phyloP scores from a whole-genome alignment of 371 early-diverging fungal species.

The Blyttiomyces sp. region DNA sequence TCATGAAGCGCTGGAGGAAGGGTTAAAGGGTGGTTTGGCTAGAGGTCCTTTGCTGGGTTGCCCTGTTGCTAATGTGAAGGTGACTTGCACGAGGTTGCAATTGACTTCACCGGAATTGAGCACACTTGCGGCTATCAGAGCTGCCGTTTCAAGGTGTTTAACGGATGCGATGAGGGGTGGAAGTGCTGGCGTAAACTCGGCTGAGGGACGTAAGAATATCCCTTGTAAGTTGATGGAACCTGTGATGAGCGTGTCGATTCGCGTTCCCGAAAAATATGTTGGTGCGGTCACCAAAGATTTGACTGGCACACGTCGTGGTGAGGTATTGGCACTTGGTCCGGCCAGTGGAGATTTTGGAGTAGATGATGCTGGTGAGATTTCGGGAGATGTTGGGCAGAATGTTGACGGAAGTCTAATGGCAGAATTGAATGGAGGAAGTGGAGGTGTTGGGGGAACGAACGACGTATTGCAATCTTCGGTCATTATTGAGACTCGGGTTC shows the following conservation, averaged over 20 bases:
- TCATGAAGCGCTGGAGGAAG: slow-evolving; percentile 57
- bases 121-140: slow-evolving; percentile 61
- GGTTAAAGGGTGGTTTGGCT: slow-evolving; percentile 67
- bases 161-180: slow-evolving; percentile 8
- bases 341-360: slow-evolving; percentile 33
- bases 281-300: slow-evolving; percentile 82
- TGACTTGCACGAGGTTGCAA: slow-evolving; percentile 46
- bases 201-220: background rate
- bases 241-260: slow-evolving; percentile 75
- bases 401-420: too few species aligned
- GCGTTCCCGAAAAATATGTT: slow-evolving; percentile 67
- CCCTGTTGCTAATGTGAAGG: slow-evolving; percentile 66
- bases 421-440: background rate
- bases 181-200: background rate
- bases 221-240: slow-evolving; percentile 70
- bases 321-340: slow-evolving; percentile 50
- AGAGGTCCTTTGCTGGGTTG: slow-evolving; percentile 81
- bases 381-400: too few species aligned
- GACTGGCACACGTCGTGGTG: slow-evolving; percentile 70
- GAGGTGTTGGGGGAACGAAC: slow-evolving; percentile 5
- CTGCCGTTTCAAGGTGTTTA: slow-evolving; percentile 29
- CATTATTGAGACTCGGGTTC: slow-evolving; percentile 60
- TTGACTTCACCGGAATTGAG: slow-evolving; percentile 63
- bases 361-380: slow-evolving; percentile 51
- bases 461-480: slow-evolving; percentile 5